Conservation (phyloP, 331 rosid genomes). For the Pyrus hybrid region DNA sequence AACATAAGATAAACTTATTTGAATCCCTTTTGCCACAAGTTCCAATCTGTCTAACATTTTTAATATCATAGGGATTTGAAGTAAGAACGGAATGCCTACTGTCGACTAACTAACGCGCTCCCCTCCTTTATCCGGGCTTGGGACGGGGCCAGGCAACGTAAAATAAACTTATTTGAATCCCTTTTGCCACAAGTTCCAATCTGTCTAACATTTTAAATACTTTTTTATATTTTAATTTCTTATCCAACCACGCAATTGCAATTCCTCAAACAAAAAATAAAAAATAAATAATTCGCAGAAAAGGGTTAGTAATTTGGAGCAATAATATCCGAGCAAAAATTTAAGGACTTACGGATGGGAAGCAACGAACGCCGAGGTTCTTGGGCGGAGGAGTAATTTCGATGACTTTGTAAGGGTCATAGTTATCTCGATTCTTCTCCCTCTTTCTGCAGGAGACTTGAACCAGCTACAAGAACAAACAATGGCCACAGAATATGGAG, state of each 20-base stretch:
- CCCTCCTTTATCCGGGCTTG: no score
- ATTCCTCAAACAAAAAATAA: not conserved
- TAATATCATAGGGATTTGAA: no score
- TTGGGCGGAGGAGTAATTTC: slow-evolving; percentile 97
- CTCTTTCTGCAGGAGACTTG: slow-evolving; percentile 71
- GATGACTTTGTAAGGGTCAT: slow-evolving; percentile 67
- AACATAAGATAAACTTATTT: no score
- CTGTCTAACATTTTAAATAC: no score
- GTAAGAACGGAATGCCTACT: no score
- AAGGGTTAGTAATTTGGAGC: no score
- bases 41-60: no score
- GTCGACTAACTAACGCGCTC: no score
- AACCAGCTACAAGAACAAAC: slow-evolving; percentile 20
- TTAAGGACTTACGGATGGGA: slow-evolving; percentile 56
- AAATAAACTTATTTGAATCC: no score
- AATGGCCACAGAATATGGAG: not conserved
- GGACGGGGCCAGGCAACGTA: no score
- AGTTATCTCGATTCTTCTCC: slow-evolving; percentile 52
- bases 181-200: no score
- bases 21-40: no score
- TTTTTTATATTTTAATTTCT: not conserved
- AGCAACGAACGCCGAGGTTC: slow-evolving; percentile 83
- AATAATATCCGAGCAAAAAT: not conserved
- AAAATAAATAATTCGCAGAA: not conserved
- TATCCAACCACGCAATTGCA: not conserved